Conservation (phyloP, 1,139 yeast genomes). For the Oligophagozyma castellii region DNA sequence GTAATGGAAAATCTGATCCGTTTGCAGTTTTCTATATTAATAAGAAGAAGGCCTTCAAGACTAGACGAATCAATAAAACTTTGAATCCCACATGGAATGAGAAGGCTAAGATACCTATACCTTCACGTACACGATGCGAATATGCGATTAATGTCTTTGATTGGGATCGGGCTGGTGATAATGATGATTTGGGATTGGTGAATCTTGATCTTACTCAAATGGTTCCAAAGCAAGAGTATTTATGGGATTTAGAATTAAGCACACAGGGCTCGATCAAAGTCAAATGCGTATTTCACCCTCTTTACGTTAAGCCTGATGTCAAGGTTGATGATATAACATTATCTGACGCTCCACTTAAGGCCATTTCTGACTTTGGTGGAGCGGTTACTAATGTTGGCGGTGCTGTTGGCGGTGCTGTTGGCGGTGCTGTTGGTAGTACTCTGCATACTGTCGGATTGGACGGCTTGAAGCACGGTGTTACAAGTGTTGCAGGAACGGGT, state of each 20-base stretch:
- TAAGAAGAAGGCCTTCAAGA: constrained; percentile 40
- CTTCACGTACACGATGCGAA: constrained; percentile 45
- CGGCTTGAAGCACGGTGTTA: constrained; percentile 25
- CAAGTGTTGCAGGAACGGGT: constrained; percentile 27
- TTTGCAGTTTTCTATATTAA: constrained; percentile 38
- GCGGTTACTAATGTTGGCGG: constrained; percentile 23
- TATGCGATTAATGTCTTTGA: constrained; percentile 43
- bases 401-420: constrained; percentile 27
- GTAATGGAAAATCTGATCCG: constrained; percentile 70
- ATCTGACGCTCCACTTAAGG: constrained; percentile 36
- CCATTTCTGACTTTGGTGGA: constrained; percentile 32
- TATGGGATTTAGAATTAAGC: constrained; percentile 36
- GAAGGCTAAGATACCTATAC: constrained; percentile 38
- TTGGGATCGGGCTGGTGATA: constrained; percentile 66
- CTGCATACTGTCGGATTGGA: constrained; percentile 35
- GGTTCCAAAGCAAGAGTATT: constrained; percentile 32
- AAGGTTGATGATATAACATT: constrained; percentile 29
- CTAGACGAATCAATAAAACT: constrained; percentile 51
- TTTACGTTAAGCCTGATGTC: constrained; percentile 47
- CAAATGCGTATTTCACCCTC: constrained; percentile 46
- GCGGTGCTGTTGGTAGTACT: constrained; percentile 21
- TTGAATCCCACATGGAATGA: constrained; percentile 64
- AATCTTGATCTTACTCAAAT: constrained; percentile 36
- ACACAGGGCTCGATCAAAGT: constrained; percentile 49
- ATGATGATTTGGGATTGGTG: constrained; percentile 44